These are phyloP conservation scores for Musa acuminata DNA, from an alignment of 176 grass and related monocot genomes.

Conservation along the genomic window DNA sequence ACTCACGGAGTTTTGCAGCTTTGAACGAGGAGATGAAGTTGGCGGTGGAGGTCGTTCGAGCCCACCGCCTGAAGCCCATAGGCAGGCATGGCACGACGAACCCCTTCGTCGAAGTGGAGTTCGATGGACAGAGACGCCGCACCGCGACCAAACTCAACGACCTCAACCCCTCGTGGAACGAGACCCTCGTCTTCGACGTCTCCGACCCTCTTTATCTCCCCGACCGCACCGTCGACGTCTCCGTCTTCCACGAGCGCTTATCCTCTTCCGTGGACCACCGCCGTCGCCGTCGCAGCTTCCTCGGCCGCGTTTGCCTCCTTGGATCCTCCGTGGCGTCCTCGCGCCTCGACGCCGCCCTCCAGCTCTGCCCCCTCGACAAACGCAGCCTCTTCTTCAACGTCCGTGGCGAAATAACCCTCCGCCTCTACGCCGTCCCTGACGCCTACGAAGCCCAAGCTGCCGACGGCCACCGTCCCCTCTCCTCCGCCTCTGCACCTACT, in stretches of 20 bases:
- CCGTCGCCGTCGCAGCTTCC: not conserved
- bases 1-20: no score
- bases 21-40: constrained; percentile 18
- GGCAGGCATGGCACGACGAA: not conserved
- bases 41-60: constrained; percentile 19
- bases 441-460: not conserved
- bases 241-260: not conserved
- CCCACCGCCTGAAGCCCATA: constrained; percentile 3
- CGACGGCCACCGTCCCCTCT: not conserved
- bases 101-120: constrained; percentile 15
- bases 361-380: constrained; percentile 4
- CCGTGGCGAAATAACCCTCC: constrained; percentile 2
- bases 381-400: constrained; percentile 10
- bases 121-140: constrained; percentile 15
- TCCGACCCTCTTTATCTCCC: constrained; percentile 10
- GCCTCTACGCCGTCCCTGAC: not conserved
- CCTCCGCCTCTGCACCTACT: not conserved
- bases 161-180: constrained; percentile 17
- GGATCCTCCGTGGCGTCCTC: constrained; percentile 7
- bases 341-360: not conserved
- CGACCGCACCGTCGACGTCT: constrained; percentile 6
- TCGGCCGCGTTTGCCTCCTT: constrained; percentile 16
- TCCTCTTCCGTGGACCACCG: not conserved
- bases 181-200: constrained; percentile 16
- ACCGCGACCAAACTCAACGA: constrained; percentile 11